A percentile compares a stretch with the other conserved stretches of the same genome.
Conservation (phyloP, 257 asterid species). For the Misopates orontium region DNA sequence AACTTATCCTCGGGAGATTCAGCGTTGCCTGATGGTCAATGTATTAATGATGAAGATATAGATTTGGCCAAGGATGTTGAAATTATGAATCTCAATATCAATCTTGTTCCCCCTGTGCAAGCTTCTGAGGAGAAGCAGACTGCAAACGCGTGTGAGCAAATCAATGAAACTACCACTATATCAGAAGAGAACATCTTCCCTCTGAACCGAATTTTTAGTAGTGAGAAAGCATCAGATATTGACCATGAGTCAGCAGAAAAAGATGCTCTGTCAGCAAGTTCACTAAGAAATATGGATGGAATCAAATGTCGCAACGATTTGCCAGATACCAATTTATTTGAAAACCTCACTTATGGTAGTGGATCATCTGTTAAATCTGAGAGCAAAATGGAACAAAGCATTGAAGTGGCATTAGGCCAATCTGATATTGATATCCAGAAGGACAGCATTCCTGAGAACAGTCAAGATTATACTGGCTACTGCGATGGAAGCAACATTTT, state of each 20-base stretch:
- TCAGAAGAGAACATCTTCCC: constrained; percentile 19
- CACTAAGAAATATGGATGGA: constrained; percentile 27
- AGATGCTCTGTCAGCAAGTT: constrained; percentile 12
- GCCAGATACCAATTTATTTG: constrained; percentile 22
- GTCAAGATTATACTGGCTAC: constrained; percentile 10
- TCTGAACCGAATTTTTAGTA: constrained; percentile 10
- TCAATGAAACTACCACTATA: constrained; percentile 16
- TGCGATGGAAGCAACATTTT: constrained; percentile 15
- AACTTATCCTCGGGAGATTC: constrained; percentile 14
- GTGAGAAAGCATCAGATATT: constrained; percentile 23
- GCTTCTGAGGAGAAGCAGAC: constrained; percentile 28
- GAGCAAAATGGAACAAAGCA: constrained; percentile 13
- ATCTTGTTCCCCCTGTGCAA: constrained; percentile 22
- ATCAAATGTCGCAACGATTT: constrained; percentile 20
- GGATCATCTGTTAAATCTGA: no score
- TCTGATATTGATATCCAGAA: constrained; percentile 23
- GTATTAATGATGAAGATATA: constrained; percentile 13
- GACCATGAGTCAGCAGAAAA: constrained; percentile 18
- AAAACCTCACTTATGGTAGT: not conserved
- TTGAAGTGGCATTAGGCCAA: constrained; percentile 24
- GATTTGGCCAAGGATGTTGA: constrained; percentile 24
- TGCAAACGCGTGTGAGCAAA: constrained; percentile 21
- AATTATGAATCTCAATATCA: constrained; percentile 10
- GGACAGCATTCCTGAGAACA: constrained; percentile 8
- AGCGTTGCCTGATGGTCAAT: constrained; percentile 10